A percentile compares a stretch with the other conserved stretches of the same genome.
Evolutionary conservation across 192 early-diverging fungal genomes (phyloP).

Genomic region (Gonapodya prolifera): DNA sequence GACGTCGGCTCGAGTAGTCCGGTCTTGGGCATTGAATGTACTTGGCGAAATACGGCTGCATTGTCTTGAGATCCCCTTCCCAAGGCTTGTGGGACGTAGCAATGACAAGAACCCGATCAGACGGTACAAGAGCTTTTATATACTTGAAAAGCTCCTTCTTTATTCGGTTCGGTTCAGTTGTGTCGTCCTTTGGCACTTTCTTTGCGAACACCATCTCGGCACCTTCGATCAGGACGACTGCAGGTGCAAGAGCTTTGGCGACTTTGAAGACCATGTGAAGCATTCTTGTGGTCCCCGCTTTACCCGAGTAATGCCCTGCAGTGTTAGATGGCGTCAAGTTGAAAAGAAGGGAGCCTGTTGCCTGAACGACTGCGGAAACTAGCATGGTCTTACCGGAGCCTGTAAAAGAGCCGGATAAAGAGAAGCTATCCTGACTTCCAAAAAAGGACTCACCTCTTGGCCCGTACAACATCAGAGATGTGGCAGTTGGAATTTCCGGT

Average conservation of each 20-base stretch:
- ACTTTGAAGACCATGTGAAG: constrained; percentile 58
- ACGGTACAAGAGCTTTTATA: constrained; percentile 31
- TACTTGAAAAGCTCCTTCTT: constrained; percentile 43
- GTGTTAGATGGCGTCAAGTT: constrained; percentile 43
- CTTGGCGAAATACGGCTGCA: constrained; percentile 30
- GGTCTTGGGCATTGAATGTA: constrained; percentile 25
- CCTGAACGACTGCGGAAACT: constrained; percentile 40
- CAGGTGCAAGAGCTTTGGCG: constrained; percentile 37
- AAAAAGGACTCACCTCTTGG: constrained; percentile 19
- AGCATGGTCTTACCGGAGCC: constrained; percentile 42
- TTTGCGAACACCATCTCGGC: constrained; percentile 49
- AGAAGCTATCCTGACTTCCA: constrained; percentile 1
- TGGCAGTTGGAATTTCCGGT: constrained; percentile 19
- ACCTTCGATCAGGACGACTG: constrained; percentile 44
- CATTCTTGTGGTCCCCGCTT: constrained; percentile 35
- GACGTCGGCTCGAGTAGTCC: constrained; percentile 27
- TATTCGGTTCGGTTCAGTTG: constrained; percentile 45
- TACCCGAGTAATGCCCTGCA: constrained; percentile 42
- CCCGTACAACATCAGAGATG: constrained; percentile 32
- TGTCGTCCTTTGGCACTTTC: constrained; percentile 53
- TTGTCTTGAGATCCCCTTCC: constrained; percentile 38
- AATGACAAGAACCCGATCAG: constrained; percentile 34
- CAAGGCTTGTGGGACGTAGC: constrained; percentile 41
- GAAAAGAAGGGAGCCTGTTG: constrained; percentile 36
- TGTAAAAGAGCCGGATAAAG: constrained; percentile 9